These are phyloP conservation scores for Lumnitzera racemosa DNA, from an alignment of 345 rosid species.

Conservation along the genomic window DNA sequence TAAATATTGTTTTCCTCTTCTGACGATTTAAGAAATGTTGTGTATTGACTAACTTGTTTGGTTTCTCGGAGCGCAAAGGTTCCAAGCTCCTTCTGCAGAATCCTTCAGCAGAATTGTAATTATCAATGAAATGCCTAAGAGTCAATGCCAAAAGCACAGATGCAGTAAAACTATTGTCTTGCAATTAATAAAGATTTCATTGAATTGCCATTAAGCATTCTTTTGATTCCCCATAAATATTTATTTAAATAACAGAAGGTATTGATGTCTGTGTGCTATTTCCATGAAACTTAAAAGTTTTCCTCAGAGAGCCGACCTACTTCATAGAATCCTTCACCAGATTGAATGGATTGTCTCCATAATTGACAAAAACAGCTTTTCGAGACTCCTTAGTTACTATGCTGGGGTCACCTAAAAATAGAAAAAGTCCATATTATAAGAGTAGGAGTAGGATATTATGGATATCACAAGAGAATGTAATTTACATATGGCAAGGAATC, in stretches of 20 bases:
- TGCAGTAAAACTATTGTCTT: too few relatives aligned
- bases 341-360: constrained; percentile 47
- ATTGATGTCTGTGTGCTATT: too few relatives aligned
- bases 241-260: not conserved
- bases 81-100: constrained; percentile 32
- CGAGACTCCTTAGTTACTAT: constrained; percentile 29
- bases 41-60: constrained; percentile 31
- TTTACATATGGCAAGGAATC: too few relatives aligned
- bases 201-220: too few relatives aligned
- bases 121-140: not conserved
- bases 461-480: too few relatives aligned
- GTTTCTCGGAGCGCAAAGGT: constrained; percentile 39
- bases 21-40: too few relatives aligned
- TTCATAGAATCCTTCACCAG: constrained; percentile 50
- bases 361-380: constrained; percentile 43
- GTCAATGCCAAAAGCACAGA: not conserved
- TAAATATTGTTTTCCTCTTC: too few relatives aligned
- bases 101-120: constrained; percentile 23
- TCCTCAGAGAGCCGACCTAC: constrained; percentile 35
- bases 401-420: constrained; percentile 36
- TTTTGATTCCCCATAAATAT: not conserved
- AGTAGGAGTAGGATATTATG: not conserved
- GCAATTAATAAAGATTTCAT: too few relatives aligned
- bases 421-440: constrained; percentile 9
- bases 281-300: constrained; percentile 9